Evolutionary conservation across 148 eudicot species (phyloP).

Genomic region (Amaranthus hypochondriacus): DNA sequence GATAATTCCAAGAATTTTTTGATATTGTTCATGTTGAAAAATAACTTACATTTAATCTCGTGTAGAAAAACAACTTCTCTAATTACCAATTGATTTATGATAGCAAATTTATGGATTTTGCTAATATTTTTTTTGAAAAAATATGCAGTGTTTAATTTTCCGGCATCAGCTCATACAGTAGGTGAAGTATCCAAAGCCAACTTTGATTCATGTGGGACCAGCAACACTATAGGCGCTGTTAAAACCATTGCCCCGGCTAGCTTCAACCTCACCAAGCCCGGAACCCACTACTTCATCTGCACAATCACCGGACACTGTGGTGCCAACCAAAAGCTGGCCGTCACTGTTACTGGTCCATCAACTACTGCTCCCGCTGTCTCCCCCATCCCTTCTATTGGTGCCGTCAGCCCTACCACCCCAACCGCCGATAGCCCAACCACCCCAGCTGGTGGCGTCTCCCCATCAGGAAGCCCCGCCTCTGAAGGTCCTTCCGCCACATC

Average conservation of each 20-base stretch:
- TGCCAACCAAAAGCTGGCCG: slow-evolving; percentile 40
- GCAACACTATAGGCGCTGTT: slow-evolving; percentile 26
- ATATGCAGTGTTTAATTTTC: slow-evolving; percentile 49
- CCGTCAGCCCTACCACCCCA: background rate
- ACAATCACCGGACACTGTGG: slow-evolving; percentile 42
- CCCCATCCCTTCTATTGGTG: slow-evolving; percentile 14
- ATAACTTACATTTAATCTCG: too few relatives aligned
- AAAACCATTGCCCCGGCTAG: slow-evolving; percentile 35
- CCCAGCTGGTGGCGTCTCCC: slow-evolving; percentile 1
- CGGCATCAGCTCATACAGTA: slow-evolving; percentile 45
- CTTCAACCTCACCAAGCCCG: slow-evolving; percentile 37
- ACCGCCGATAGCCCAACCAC: background rate
- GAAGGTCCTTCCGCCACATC: background rate
- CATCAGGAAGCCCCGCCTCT: background rate
- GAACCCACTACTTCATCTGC: slow-evolving; percentile 52
- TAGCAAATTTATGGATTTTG: too few relatives aligned
- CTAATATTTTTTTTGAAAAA: background rate
- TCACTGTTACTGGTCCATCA: slow-evolving; percentile 32
- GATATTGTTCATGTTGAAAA: too few relatives aligned
- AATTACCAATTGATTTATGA: too few relatives aligned
- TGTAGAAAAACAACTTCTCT: too few relatives aligned
- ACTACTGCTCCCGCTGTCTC: slow-evolving; percentile 18
- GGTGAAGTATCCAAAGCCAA: slow-evolving; percentile 45
- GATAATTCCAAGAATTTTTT: too few relatives aligned
- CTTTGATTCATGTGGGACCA: slow-evolving; percentile 33